Percentiles rank a stretch among this genome's conserved stretches.
Evolutionary conservation across 2,329 filamentous ascomycete species (phyloP).

Genomic region (Aspergillus calidoustus): DNA sequence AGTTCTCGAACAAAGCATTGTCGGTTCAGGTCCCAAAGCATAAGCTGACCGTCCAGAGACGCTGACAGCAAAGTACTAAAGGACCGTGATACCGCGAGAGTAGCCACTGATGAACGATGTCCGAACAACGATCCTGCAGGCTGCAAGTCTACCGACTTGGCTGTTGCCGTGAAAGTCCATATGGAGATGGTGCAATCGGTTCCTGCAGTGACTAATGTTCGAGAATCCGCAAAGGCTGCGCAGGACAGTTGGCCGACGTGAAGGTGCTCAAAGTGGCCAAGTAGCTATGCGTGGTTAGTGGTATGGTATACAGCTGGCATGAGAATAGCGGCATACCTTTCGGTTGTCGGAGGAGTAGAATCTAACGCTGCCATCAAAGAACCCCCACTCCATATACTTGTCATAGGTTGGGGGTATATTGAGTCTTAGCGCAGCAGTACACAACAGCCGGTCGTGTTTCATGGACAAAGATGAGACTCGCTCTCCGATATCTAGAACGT

Average conservation of each 20-base stretch:
- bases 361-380: constrained; percentile 86
- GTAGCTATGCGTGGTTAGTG: constrained; percentile 49
- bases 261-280: constrained; percentile 90
- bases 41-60: constrained; percentile 77
- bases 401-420: constrained; percentile 87
- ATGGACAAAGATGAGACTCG: constrained; percentile 77
- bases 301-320: neutral
- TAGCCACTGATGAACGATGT: constrained; percentile 81
- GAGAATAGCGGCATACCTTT: constrained; percentile 55
- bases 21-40: constrained; percentile 93
- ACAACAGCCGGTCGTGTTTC: constrained; percentile 81
- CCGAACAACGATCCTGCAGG: constrained; percentile 84
- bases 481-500: constrained; percentile 67
- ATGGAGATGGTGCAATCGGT: constrained; percentile 90
- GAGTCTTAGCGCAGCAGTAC: constrained; percentile 79
- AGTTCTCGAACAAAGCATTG: constrained; percentile 82
- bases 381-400: constrained; percentile 95
- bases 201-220: constrained; percentile 87
- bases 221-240: constrained; percentile 83
- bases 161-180: constrained; percentile 70
- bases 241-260: constrained; percentile 89
- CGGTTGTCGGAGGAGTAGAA: constrained; percentile 86
- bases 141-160: constrained; percentile 76
- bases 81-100: constrained; percentile 81
- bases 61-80: constrained; percentile 88